phyloP scores from a whole-genome alignment of 163 green algal species.

The Scenedesmus sp. region DNA sequence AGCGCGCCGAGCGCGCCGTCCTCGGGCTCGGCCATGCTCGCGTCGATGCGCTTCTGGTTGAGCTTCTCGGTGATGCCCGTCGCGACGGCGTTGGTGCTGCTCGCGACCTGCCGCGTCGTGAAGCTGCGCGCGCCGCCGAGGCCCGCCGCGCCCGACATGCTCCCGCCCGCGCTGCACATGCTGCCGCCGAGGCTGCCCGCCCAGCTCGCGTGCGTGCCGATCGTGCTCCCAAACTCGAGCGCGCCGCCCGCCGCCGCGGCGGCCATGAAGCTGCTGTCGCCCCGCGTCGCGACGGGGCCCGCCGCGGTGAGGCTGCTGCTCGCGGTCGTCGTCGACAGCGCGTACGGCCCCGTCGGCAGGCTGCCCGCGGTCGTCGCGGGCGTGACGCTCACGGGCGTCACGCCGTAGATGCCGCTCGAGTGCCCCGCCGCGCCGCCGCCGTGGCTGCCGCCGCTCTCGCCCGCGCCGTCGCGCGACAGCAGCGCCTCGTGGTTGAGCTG shows the following conservation, averaged over 20 bases:
- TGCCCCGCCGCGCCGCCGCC: background rate
- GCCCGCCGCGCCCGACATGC: background rate
- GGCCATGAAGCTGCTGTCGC: constrained; percentile 30
- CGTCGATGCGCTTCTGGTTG: constrained; percentile 66
- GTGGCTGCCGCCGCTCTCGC: constrained; percentile 8
- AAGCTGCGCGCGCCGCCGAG: constrained; percentile 6
- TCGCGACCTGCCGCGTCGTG: constrained; percentile 21
- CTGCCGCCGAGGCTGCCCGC: constrained; percentile 14
- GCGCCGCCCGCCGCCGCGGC: constrained; percentile 15
- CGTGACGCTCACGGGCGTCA: constrained; percentile 20
- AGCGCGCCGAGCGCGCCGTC: constrained; percentile 17
- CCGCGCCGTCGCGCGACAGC: background rate
- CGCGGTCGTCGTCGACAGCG: background rate
- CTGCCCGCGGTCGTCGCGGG: constrained; percentile 18
- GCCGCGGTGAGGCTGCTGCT: constrained; percentile 20
- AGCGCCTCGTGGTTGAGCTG: constrained; percentile 41
- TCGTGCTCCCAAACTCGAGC: constrained; percentile 31
- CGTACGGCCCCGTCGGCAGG: constrained; percentile 3
- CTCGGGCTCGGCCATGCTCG: constrained; percentile 45
- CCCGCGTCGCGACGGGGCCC: background rate
- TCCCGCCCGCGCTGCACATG: constrained; percentile 9
- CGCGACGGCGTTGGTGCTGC: constrained; percentile 56
- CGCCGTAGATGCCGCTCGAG: background rate
- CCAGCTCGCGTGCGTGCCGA: constrained; percentile 28
- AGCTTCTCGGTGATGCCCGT: constrained; percentile 71